These are phyloP conservation scores for Ceriops decandra DNA, from an alignment of 345 rosid species.

Conservation along the genomic window DNA sequence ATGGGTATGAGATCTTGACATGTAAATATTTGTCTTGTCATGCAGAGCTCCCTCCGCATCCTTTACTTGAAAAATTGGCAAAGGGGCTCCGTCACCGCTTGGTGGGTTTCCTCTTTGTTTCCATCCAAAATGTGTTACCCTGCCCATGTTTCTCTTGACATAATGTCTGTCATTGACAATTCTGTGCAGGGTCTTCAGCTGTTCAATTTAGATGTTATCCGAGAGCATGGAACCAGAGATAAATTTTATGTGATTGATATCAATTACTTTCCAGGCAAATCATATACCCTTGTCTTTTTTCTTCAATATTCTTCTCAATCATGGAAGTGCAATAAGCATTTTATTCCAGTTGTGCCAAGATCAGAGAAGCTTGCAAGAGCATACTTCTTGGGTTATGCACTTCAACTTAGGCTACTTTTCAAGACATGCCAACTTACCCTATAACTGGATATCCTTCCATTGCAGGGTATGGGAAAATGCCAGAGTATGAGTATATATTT, in stretches of 20 bases:
- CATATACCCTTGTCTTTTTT: background rate
- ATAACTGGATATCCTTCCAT: slow-evolving; percentile 1
- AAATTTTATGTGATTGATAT: slow-evolving; percentile 73
- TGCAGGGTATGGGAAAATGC: slow-evolving; percentile 87
- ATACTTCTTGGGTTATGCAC: no score
- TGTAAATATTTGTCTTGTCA: background rate
- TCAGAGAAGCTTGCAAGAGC: background rate
- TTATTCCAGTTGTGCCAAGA: background rate
- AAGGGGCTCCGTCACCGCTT: slow-evolving; percentile 62
- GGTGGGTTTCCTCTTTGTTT: slow-evolving; percentile 30
- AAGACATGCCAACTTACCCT: background rate
- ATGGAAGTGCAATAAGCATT: no score
- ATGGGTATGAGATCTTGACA: background rate
- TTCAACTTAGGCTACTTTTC: background rate
- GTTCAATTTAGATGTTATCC: slow-evolving; percentile 73
- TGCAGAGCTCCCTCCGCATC: slow-evolving; percentile 81
- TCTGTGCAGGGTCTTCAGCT: slow-evolving; percentile 57
- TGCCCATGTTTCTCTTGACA: background rate
- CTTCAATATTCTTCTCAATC: background rate
- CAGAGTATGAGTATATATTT: slow-evolving; percentile 69
- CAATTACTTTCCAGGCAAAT: slow-evolving; percentile 78
- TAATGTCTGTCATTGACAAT: background rate
- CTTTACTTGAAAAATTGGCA: slow-evolving; percentile 70
- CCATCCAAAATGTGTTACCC: background rate
- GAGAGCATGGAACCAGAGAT: slow-evolving; percentile 69